Base-by-base conservation (phyloP, 2,329 filamentous ascomycete species). In the Ceratocystis eucalypticola region DNA sequence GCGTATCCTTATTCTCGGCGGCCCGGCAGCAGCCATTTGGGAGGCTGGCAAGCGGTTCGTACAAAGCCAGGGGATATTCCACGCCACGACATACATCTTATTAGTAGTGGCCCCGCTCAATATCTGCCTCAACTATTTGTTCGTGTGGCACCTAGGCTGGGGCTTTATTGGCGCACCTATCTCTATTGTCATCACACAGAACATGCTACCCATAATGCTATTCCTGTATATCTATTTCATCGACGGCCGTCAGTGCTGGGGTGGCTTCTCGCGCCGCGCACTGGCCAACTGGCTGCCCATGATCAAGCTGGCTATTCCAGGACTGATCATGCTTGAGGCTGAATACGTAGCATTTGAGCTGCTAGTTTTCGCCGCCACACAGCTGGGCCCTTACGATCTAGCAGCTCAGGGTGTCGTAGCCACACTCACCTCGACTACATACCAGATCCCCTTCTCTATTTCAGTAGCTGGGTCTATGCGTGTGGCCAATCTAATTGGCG, bases 331-430 rank as follows among this genome's bases (percentile, higher is more conserved):
- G 92, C 88, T 97, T 1, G 86, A 95, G 74, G 91, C 93, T 4
- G 93, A 97, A 74, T 96, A 89, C 77, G 82, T 96, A 10, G 91
- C 92, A 5, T 97, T 97, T 74, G 93, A 97, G 74, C 85, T 96
- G 62, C 79, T 96, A 69, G 96, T 91, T 0, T 80, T 96, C n/a
- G 85, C 86, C 7, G 84, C 89, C 0, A 89, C 87, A 64, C 89
- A 88, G 71, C 86, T 96, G 67, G 89, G 88, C 17, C 85, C 89
- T 1, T 86, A 86, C 20, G 85, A 88, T 69, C 82, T 97, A 0
- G 93, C 93, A 0, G 92, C 94, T 0, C 92, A 99, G 75, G 92
- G 88, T 44, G 86, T 96, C 15, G 79, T 97, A 1, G 83, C 87
- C 25, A 94, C 88, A 0, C 79, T 96, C 59, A 85, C 87, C 0